Conservation (phyloP, 2,329 filamentous ascomycete species). For the Colletotrichum euphorbiae region DNA sequence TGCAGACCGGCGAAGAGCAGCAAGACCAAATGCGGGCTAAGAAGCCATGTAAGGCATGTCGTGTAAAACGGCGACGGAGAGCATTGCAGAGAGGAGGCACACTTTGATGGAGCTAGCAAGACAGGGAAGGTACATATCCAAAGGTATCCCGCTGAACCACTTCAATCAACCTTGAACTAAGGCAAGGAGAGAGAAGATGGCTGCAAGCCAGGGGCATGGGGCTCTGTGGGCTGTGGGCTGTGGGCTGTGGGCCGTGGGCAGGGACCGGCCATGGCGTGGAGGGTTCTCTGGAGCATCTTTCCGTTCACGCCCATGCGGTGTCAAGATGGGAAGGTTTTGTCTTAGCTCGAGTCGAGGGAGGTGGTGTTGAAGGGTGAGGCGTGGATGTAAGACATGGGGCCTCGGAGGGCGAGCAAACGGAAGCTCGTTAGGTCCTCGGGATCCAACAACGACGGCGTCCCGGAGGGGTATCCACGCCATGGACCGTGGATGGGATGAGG, state of each 20-base stretch:
- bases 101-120: conserved; percentile 8
- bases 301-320: conserved; percentile 35
- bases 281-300: conserved; percentile 16
- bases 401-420: conserved; percentile 11
- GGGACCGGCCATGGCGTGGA: conserved; percentile 26
- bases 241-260: conserved; percentile 37
- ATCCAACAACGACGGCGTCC: conserved; percentile 27
- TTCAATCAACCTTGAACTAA: conserved; percentile 2
- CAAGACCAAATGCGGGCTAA: conserved; percentile 17
- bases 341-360: conserved; percentile 23
- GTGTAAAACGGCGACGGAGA: conserved; percentile 38
- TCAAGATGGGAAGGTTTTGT: conserved; percentile 31
- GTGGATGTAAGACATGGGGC: conserved; percentile 28
- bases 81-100: conserved; percentile 26
- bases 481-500: conserved; percentile 18
- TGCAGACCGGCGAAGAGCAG: conserved; percentile 29
- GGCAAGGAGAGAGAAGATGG: conserved; percentile 18
- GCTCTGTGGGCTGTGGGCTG: conserved; percentile 41
- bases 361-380: conserved; percentile 21
- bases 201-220: conserved; percentile 39
- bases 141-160: conserved; percentile 19
- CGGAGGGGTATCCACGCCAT: conserved; percentile 14
- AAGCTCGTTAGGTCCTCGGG: conserved; percentile 25
- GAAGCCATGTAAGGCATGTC: conserved; percentile 30
- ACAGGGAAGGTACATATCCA: conserved; percentile 15